Percentiles rank a stretch among this genome's conserved stretches.
These are phyloP conservation scores for Oropetium thomaeum DNA, from an alignment of 176 grass and related monocot genomes.

Conservation along the genomic window DNA sequence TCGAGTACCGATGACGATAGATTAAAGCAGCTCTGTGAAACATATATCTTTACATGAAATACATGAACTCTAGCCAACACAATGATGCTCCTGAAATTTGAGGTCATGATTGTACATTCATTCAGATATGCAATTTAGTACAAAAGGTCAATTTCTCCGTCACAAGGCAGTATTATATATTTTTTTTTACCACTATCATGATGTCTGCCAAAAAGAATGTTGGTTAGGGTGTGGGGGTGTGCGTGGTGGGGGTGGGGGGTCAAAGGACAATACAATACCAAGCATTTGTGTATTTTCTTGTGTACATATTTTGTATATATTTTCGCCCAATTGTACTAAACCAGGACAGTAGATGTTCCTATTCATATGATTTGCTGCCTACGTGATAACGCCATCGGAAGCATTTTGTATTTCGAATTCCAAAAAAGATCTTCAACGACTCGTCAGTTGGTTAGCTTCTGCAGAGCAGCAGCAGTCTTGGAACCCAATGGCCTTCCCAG, in stretches of 20 bases:
- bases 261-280: background rate
- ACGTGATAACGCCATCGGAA: background rate
- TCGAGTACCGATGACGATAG: constrained; percentile 20
- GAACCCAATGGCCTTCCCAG: constrained; percentile 69
- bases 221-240: too few relatives aligned
- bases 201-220: too few relatives aligned
- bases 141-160: background rate
- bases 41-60: background rate
- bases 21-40: constrained; percentile 5
- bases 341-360: background rate
- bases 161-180: too few relatives aligned
- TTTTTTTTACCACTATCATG: too few relatives aligned
- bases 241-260: too few relatives aligned
- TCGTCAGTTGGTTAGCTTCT: constrained; percentile 34
- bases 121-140: constrained; percentile 10
- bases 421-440: background rate
- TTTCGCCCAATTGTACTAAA: background rate
- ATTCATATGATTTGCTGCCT: background rate
- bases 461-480: constrained; percentile 61
- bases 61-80: background rate
- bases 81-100: background rate
- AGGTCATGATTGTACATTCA: constrained; percentile 5
- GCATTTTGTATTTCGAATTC: background rate
- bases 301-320: background rate
- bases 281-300: background rate